A percentile compares a stretch with the other conserved stretches of the same genome.
Conservation (phyloP, 2,329 filamentous ascomycete species). For the Teratosphaeria zuluensis region DNA sequence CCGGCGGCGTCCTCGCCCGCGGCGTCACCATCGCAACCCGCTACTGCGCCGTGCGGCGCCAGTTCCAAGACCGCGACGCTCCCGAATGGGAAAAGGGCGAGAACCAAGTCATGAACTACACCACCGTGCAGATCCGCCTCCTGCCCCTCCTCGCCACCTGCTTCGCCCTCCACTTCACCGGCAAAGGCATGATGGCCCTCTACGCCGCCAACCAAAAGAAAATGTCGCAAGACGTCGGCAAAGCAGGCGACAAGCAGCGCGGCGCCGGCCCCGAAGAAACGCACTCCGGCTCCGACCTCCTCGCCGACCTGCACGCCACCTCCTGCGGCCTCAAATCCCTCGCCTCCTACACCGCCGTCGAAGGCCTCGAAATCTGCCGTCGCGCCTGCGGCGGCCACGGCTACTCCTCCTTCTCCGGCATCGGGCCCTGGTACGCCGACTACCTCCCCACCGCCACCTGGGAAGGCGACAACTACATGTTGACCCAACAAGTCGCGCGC, state of each 20-base stretch:
- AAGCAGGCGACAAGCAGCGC: conserved; percentile 35
- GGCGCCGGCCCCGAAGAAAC: conserved; percentile 60
- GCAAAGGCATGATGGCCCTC: conserved; percentile 63
- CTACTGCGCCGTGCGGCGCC: conserved; percentile 63
- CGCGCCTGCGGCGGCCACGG: conserved; percentile 70
- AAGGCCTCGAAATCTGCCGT: conserved; percentile 65
- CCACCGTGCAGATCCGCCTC: conserved; percentile 67
- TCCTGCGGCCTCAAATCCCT: conserved; percentile 68
- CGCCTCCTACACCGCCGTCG: conserved; percentile 60
- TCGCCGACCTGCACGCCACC: conserved; percentile 67
- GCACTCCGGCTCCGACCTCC: conserved; percentile 53
- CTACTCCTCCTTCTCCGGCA: conserved; percentile 66
- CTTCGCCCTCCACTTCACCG: conserved; percentile 72
- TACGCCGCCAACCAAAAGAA: conserved; percentile 64
- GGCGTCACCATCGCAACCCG: conserved; percentile 70
- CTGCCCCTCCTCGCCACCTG: conserved; percentile 63
- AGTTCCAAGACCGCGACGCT: conserved; percentile 67
- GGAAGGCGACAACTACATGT: conserved; percentile 77
- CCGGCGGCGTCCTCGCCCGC: conserved; percentile 60
- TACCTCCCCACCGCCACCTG: conserved; percentile 63
- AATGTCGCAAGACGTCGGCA: conserved; percentile 41
- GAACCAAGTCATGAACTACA: conserved; percentile 70
- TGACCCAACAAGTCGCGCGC: conserved; percentile 67
- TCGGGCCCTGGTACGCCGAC: conserved; percentile 64
- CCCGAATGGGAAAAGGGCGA: conserved; percentile 49